Percentiles rank a stretch among this genome's conserved stretches.
These are phyloP conservation scores for Spathaspora sp. DNA, from an alignment of 805 yeast species.

Conservation along the genomic window DNA sequence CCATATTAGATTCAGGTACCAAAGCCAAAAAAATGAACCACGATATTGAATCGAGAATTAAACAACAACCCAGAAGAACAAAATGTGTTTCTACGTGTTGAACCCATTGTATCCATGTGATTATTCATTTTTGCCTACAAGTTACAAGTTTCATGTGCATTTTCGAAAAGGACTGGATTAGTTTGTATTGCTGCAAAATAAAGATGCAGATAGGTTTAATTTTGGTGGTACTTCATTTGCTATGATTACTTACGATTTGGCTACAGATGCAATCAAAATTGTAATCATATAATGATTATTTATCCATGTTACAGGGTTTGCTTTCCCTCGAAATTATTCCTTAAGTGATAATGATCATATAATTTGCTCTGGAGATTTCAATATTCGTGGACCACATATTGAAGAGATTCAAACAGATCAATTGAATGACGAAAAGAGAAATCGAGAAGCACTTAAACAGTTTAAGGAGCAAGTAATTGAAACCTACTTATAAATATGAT, in stretches of 20 bases:
- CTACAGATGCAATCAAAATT: slow-evolving; percentile 81
- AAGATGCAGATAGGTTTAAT: slow-evolving; percentile 87
- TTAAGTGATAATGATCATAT: slow-evolving; percentile 78
- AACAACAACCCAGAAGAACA: slow-evolving; percentile 38
- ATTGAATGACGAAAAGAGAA: slow-evolving; percentile 63
- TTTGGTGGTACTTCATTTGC: slow-evolving; percentile 80
- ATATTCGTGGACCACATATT: slow-evolving; percentile 46
- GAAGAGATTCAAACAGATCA: slow-evolving; percentile 73
- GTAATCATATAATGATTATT: slow-evolving; percentile 84
- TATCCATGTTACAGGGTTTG: slow-evolving; percentile 69
- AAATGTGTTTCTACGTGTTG: slow-evolving; percentile 67
- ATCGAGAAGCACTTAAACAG: slow-evolving; percentile 74
- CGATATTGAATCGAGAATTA: slow-evolving; percentile 56
- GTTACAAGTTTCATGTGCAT: slow-evolving; percentile 49
- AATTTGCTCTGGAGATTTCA: slow-evolving; percentile 92
- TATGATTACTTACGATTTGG: slow-evolving; percentile 85
- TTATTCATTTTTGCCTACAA: slow-evolving; percentile 59
- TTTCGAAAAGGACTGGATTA: slow-evolving; percentile 90
- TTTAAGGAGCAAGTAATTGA: slow-evolving; percentile 76
- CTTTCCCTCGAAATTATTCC: slow-evolving; percentile 70
- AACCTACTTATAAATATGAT: slow-evolving; percentile 92
- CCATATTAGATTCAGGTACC: slow-evolving; percentile 83
- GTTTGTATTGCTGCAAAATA: slow-evolving; percentile 97
- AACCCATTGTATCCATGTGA: slow-evolving; percentile 68
- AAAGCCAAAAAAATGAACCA: slow-evolving; percentile 76